Evolutionary conservation across 306 rosid species (phyloP).

Genomic region (Cicer cuneatum): DNA sequence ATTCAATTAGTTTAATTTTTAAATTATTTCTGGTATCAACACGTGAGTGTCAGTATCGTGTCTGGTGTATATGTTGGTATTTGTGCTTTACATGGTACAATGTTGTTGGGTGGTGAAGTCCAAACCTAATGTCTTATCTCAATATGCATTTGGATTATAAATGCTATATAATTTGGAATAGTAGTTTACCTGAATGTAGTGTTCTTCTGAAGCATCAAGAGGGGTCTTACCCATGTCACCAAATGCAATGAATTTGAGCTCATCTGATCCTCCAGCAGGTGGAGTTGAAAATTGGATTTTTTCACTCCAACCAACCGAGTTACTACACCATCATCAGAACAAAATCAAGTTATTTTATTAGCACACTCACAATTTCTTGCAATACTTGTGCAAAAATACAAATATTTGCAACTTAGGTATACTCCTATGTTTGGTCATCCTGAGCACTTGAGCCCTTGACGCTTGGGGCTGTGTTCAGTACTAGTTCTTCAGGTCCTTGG

Average conservation of each 20-base stretch:
- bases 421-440: not conserved
- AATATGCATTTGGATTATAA: conserved; percentile 27
- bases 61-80: not conserved
- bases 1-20: not conserved
- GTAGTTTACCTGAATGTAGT: conserved; percentile 80
- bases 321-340: conserved; percentile 49
- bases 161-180: not conserved
- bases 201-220: conserved; percentile 72
- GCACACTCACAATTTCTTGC: conserved; percentile 1
- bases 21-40: not conserved
- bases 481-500: too few species aligned
- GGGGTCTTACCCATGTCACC: conserved; percentile 98
- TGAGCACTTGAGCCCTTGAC: too few species aligned
- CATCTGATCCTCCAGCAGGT: conserved; percentile 76
- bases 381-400: conserved; percentile 13
- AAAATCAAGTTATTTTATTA: not conserved
- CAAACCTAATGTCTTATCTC: not conserved
- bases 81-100: not conserved
- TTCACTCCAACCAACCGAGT: conserved; percentile 77
- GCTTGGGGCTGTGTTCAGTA: too few species aligned
- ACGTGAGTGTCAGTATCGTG: too few species aligned
- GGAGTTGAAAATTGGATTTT: conserved; percentile 68
- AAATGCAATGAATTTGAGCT: conserved; percentile 67
- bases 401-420: conserved; percentile 11
- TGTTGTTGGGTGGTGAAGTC: not conserved